phyloP scores from a whole-genome alignment of 352 stramenopile genomes.

The Phytophthora quininea region DNA sequence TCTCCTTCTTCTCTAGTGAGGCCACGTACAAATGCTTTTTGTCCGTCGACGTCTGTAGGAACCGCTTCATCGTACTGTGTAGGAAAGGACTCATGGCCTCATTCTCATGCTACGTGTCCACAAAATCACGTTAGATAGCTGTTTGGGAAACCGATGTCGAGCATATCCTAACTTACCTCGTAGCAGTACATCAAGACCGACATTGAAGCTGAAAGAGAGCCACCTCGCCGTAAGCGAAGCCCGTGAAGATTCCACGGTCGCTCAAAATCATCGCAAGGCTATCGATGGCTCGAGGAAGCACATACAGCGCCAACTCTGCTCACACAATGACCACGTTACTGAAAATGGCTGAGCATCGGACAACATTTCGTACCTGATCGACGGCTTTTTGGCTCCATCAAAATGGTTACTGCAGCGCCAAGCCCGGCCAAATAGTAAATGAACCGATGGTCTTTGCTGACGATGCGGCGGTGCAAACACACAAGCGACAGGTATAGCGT shows the following conservation, averaged over 20 bases:
- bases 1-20: slow-evolving; percentile 39
- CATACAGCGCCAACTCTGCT: slow-evolving; percentile 79
- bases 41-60: slow-evolving; percentile 70
- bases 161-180: slow-evolving; percentile 47
- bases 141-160: too few relatives aligned
- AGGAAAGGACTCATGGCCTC: slow-evolving; percentile 70
- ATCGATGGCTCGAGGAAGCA: slow-evolving; percentile 77
- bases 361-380: slow-evolving; percentile 56
- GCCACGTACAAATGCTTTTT: slow-evolving; percentile 72
- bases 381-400: slow-evolving; percentile 80
- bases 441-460: slow-evolving; percentile 71
- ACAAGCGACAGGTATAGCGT: slow-evolving; percentile 71
- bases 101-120: slow-evolving; percentile 55
- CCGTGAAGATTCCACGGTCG: slow-evolving; percentile 70
- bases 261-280: slow-evolving; percentile 79
- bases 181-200: slow-evolving; percentile 87
- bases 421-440: slow-evolving; percentile 80
- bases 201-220: slow-evolving; percentile 83
- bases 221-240: slow-evolving; percentile 73
- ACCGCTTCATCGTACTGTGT: slow-evolving; percentile 76
- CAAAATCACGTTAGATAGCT: not conserved
- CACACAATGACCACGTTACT: not conserved
- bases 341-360: too few relatives aligned
- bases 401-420: slow-evolving; percentile 67
- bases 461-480: slow-evolving; percentile 61